Evolutionary conservation across 306 rosid species (phyloP).

Genomic region (Pterocarpus santalinus): DNA sequence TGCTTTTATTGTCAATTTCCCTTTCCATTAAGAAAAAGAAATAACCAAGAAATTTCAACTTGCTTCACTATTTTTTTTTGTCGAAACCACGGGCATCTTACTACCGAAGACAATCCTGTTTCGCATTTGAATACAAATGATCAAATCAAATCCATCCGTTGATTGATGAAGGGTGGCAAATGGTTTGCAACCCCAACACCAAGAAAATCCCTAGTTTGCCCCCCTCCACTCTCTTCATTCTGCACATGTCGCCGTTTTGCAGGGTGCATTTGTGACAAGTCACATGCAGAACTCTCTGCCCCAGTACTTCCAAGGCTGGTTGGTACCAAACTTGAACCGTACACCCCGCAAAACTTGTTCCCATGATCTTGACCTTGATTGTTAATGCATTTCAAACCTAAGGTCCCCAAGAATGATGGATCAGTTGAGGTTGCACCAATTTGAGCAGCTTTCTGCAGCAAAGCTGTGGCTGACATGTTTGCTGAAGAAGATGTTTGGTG

Average conservation of each 20-base stretch:
- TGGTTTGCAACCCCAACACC: conserved; percentile 79
- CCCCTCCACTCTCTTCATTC: conserved; percentile 62
- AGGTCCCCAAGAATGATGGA: conserved; percentile 67
- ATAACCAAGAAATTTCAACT: neutral
- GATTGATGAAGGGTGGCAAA: conserved; percentile 77
- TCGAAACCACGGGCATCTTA: too few relatives aligned
- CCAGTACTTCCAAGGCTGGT: conserved; percentile 44
- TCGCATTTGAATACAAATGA: neutral
- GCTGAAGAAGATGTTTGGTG: conserved; percentile 55
- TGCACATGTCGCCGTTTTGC: conserved; percentile 70
- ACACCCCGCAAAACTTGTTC: conserved; percentile 59
- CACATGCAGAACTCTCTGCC: conserved; percentile 57
- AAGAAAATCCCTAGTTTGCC: conserved; percentile 87
- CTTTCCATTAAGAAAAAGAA: conserved; percentile 7
- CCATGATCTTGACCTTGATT: conserved; percentile 52
- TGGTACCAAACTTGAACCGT: conserved; percentile 54
- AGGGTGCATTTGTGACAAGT: conserved; percentile 61
- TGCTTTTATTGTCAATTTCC: neutral
- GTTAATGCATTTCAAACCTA: conserved; percentile 63
- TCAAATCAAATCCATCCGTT: conserved; percentile 73
- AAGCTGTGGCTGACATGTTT: conserved; percentile 93
- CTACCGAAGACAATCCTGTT: too few relatives aligned
- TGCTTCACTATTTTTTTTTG: neutral
- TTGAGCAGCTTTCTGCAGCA: conserved; percentile 87
- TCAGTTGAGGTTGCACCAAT: conserved; percentile 74